phyloP scores from a whole-genome alignment of 2,329 filamentous ascomycete species.

The Cryphonectria carpinicola region DNA sequence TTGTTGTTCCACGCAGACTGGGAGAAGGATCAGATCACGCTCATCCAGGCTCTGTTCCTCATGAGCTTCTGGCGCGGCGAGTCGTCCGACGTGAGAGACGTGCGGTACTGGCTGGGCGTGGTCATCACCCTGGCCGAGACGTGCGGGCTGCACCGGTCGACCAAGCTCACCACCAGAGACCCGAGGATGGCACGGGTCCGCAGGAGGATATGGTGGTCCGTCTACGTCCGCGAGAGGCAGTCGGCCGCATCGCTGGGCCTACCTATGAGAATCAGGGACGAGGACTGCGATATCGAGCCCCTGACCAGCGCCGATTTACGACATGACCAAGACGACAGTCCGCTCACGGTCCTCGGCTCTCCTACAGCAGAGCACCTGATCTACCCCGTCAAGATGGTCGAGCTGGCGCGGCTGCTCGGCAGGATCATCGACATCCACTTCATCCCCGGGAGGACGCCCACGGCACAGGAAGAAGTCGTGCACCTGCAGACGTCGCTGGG shows the following conservation, averaged over 20 bases:
- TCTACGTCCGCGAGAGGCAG: slow-evolving; percentile 43
- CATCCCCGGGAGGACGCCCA: slow-evolving; percentile 38
- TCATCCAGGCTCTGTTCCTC: slow-evolving; percentile 26
- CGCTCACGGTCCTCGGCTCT: slow-evolving; percentile 36
- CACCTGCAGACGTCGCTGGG: slow-evolving; percentile 39
- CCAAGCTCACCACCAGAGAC: slow-evolving; percentile 30
- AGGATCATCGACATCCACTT: slow-evolving; percentile 43
- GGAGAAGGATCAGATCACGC: slow-evolving; percentile 26
- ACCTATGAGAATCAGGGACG: slow-evolving; percentile 43
- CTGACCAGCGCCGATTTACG: slow-evolving; percentile 39
- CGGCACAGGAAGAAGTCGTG: slow-evolving; percentile 36
- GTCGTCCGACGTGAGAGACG: slow-evolving; percentile 25
- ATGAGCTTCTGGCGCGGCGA: slow-evolving; percentile 29
- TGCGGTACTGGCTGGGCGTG: slow-evolving; percentile 28
- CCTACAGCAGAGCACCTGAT: slow-evolving; percentile 40
- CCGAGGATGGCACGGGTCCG: slow-evolving; percentile 33
- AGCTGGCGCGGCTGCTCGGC: slow-evolving; percentile 40
- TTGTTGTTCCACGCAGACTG: slow-evolving; percentile 26
- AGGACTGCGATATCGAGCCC: slow-evolving; percentile 45
- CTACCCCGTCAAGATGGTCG: slow-evolving; percentile 45
- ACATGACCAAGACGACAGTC: slow-evolving; percentile 34
- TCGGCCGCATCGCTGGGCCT: slow-evolving; percentile 42
- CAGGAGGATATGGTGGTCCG: slow-evolving; percentile 1
- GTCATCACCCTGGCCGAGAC: slow-evolving; percentile 26
- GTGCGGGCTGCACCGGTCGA: slow-evolving; percentile 24